A percentile compares a stretch with the other conserved stretches of the same genome.
These are phyloP conservation scores for Linderniella brevidens DNA, from an alignment of 257 asterid genomes.

Conservation along the genomic window DNA sequence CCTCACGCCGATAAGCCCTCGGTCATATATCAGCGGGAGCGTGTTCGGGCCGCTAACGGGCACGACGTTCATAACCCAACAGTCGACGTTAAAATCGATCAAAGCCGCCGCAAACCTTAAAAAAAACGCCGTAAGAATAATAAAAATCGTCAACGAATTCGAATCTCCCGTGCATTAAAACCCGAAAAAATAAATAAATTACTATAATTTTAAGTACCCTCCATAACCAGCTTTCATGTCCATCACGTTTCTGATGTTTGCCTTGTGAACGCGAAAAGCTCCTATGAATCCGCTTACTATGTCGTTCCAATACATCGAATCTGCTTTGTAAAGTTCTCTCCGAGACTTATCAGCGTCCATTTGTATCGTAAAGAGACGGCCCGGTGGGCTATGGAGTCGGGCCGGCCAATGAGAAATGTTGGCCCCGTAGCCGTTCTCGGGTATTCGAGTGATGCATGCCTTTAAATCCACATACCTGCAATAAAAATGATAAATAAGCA, in stretches of 20 bases:
- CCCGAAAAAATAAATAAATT: background rate
- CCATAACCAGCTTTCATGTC: conserved; percentile 67
- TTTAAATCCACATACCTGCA: conserved; percentile 25
- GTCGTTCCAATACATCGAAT: conserved; percentile 32
- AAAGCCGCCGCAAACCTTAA: conserved; percentile 52
- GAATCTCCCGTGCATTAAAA: background rate
- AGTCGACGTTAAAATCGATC: conserved; percentile 25
- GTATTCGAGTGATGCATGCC: conserved; percentile 36
- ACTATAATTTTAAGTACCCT: conserved; percentile 22
- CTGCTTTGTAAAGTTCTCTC: conserved; percentile 50
- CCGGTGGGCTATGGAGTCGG: conserved; percentile 45
- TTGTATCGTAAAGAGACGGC: conserved; percentile 36
- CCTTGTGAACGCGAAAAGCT: conserved; percentile 24
- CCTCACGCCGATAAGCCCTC: conserved; percentile 50
- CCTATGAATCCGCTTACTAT: conserved; percentile 29
- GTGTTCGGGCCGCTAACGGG: conserved; percentile 41
- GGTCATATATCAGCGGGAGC: conserved; percentile 43
- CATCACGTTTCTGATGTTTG: conserved; percentile 35
- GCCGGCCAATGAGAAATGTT: conserved; percentile 39
- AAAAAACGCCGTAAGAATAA: background rate
- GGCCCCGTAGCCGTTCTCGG: conserved; percentile 41
- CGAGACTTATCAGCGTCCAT: conserved; percentile 51
- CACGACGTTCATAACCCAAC: conserved; percentile 65
- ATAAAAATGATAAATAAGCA: background rate
- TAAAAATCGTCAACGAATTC: background rate